phyloP scores from a whole-genome alignment of 2,329 filamentous ascomycete genomes.

The Penicillium oxalicum region DNA sequence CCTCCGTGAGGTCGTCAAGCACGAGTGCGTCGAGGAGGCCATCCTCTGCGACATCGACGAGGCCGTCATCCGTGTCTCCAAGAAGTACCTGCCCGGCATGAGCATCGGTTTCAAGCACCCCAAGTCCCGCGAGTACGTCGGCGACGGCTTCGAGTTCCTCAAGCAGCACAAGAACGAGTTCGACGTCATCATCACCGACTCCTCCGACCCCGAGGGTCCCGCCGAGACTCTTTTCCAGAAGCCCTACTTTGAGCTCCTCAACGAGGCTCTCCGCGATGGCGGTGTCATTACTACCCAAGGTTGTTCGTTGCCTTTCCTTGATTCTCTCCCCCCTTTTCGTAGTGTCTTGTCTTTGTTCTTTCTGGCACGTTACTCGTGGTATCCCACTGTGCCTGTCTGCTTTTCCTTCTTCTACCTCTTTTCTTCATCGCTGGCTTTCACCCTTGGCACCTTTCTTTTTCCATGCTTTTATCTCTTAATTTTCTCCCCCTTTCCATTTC shows the following conservation, averaged over 20 bases:
- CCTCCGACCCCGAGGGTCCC: constrained; percentile 92
- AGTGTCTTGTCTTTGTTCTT: background rate
- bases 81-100: constrained; percentile 96
- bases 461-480: background rate
- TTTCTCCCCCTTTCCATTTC: background rate
- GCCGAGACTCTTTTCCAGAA: constrained; percentile 97
- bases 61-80: constrained; percentile 96
- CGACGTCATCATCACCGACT: constrained; percentile 99
- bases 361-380: background rate
- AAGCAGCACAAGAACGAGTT: constrained; percentile 95
- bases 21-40: constrained; percentile 92
- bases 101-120: constrained; percentile 87
- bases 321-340: constrained; percentile 7
- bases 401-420: constrained; percentile 3
- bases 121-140: constrained; percentile 85
- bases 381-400: background rate
- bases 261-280: constrained; percentile 83
- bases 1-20: constrained; percentile 97
- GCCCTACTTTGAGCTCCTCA: constrained; percentile 93
- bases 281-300: constrained; percentile 99
- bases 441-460: constrained; percentile 9
- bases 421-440: background rate
- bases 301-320: constrained; percentile 82
- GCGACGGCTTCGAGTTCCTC: constrained; percentile 98
- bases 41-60: constrained; percentile 98